Evolutionary conservation across 345 rosid species (phyloP).

Genomic region (Orychophragmus violaceus): DNA sequence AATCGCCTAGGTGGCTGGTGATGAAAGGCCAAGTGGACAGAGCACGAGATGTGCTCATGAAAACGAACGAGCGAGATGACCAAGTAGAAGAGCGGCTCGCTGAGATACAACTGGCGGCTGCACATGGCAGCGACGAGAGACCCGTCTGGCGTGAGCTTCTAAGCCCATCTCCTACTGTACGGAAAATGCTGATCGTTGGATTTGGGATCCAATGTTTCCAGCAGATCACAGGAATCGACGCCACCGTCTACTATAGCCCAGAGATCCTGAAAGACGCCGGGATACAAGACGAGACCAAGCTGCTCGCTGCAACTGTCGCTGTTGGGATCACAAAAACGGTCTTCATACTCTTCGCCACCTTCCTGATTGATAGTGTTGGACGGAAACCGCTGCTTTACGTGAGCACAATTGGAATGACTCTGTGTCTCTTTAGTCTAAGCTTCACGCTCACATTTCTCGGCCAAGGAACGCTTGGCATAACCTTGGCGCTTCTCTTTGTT

Average conservation of each 20-base stretch:
- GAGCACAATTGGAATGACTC: conserved; percentile 82
- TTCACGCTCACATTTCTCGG: conserved; percentile 50
- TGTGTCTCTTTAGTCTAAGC: conserved; percentile 54
- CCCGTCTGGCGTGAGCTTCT: conserved; percentile 73
- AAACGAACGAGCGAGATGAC: conserved; percentile 58
- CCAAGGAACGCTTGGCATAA: conserved; percentile 39
- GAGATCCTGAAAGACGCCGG: conserved; percentile 65
- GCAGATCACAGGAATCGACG: conserved; percentile 75
- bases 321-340: conserved; percentile 67
- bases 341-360: conserved; percentile 60
- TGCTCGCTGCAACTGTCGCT: conserved; percentile 69
- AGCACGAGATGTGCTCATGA: conserved; percentile 67
- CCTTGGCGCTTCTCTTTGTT: conserved; percentile 44
- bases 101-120: conserved; percentile 73
- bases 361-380: conserved; percentile 60
- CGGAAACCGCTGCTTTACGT: conserved; percentile 72
- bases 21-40: conserved; percentile 67
- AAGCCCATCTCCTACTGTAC: conserved; percentile 62
- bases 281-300: conserved; percentile 45
- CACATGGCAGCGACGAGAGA: conserved; percentile 55
- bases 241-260: conserved; percentile 81
- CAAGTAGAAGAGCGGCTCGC: conserved; percentile 76
- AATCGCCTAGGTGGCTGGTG: conserved; percentile 88
- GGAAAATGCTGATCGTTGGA: conserved; percentile 64
- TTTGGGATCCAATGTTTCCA: conserved; percentile 90